Base-by-base conservation (phyloP, 1,139 yeast genomes). In the Hanseniaspora gamundiae region DNA sequence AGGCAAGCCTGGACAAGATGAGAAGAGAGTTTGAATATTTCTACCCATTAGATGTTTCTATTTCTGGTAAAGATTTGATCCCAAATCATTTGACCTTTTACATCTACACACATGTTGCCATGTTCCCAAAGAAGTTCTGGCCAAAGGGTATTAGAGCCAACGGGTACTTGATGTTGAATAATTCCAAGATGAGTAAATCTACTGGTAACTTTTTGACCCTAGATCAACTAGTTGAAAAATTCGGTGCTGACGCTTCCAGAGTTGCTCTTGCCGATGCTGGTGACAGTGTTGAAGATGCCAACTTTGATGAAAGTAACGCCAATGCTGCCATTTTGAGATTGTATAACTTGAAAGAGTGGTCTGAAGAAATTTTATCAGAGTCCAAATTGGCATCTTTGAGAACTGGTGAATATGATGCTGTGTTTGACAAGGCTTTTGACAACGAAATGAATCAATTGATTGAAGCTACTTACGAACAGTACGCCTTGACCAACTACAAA, bases 201-300 rank as follows among this genome's bases (percentile, higher is more conserved):
- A 88, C 97, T 31, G 99, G 99, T 67, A 91, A 91, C 70, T 91
- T 93, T 62, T 73, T 87, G 80, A 91, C 98, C 43, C 72, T 91
- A 62, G 76, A 80, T 56, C 87, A 91, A 65, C 74, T 82, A 57
- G 80, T 81, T 47, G 74, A 76, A 55, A 93, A 91, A 68, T 91
- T 80, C 55, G 99, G 98, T 62, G 95, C 98, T 43, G 99, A 93
- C 66, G 97, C 97, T 38, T 73, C 95, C 19, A 82, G 99, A 72
- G 84, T 93, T 64, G 96, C 98, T 9, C 71, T 93, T 55, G 99
- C 98, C 35, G 97, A 93, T 70, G 96, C 96, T 46, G 99, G 99
- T 70, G 99, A 93, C 62, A 70, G 93, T 41, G 78, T 87, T 52
- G 98, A 91, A 67, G 99, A 93, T 66, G 98, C 99, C 47, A 93